Evolutionary conservation across 2,329 filamentous ascomycete species (phyloP), one percentile per base, ranked within the genome.

Genomic region (Aureobasidium sp.): DNA sequence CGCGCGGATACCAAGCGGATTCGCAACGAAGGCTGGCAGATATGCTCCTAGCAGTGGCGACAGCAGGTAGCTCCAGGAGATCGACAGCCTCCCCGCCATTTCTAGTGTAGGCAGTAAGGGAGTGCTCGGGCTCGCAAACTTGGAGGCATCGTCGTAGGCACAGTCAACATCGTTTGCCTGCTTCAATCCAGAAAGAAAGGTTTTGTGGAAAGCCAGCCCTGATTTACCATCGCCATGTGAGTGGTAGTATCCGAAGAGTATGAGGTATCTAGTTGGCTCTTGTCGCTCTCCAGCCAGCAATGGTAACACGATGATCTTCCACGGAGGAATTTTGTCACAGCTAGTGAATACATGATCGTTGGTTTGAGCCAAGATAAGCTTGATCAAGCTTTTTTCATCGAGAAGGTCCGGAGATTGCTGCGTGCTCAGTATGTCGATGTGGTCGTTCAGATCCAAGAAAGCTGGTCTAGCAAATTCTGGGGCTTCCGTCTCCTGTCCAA

Each of bases 31-130:
- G 1, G 63, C 61, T 0, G 78, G 77, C 8, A 78, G 65, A 60
- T 73, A 70, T 7, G 68, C 66, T 10, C 68, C 71, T 5, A 78
- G 50, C 7, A 78, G 62, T 0, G 77, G 74, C 3, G 63, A 65
- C 0, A 79, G 71, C 4, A 80, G 72, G 58, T 72, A 80, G 0
- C 65, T 66, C 75, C 74, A 79, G 0, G 76, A 77, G 29, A 80
- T 75, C 1, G 73, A 69, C 0, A 80, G 69, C 7, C 69, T 67
- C 19, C 69, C 68, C 1, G 70, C 67, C 8, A 69, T 69, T 54
- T 79, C 76, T 23, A 78, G 72, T 0, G 77, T 71, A 1, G 67
- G 65, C 2, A 71, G 68, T 2, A 78, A 65, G 1, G 64, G 57
- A 29, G 23, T 47, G 2, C 25, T 50, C 9, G 67, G 47, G 29